phyloP scores from a whole-genome alignment of 441 rosid genomes.

The Caryocar brasiliense region DNA sequence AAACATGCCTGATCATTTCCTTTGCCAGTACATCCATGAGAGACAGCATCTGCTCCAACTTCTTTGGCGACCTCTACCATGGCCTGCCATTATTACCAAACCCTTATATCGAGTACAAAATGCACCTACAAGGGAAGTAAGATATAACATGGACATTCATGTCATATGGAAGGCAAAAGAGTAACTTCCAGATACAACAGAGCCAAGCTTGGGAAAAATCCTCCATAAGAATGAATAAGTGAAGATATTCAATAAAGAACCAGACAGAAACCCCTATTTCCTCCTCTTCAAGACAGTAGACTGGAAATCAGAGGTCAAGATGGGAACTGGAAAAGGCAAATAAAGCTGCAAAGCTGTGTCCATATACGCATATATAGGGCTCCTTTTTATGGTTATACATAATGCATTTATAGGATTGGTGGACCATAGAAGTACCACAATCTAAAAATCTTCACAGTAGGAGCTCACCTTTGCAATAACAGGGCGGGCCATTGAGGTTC shows the following conservation, averaged over 20 bases:
- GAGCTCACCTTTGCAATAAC: slow-evolving; percentile 79
- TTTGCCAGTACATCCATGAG: slow-evolving; percentile 97
- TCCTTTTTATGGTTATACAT: no score
- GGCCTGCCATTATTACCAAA: slow-evolving; percentile 40
- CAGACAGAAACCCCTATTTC: neutral
- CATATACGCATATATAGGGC: no score
- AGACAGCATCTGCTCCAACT: slow-evolving; percentile 92
- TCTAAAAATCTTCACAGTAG: neutral
- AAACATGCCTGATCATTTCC: slow-evolving; percentile 88
- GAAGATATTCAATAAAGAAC: neutral
- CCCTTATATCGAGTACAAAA: neutral
- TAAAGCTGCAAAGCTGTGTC: no score
- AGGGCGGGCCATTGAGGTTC: slow-evolving; percentile 97
- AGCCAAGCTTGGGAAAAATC: neutral
- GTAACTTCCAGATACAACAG: no score
- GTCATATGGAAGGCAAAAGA: no score
- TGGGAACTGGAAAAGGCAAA: neutral
- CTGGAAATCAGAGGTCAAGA: neutral
- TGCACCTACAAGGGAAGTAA: neutral
- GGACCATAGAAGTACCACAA: no score
- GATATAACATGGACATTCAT: no score
- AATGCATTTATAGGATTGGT: no score
- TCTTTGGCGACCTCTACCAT: slow-evolving; percentile 95
- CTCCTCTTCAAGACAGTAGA: neutral
- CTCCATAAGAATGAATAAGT: no score